A percentile compares a stretch with the other conserved stretches of the same genome.
These are phyloP conservation scores for Phytopythium vexans DNA, from an alignment of 352 stramenopile species.

Conservation along the genomic window DNA sequence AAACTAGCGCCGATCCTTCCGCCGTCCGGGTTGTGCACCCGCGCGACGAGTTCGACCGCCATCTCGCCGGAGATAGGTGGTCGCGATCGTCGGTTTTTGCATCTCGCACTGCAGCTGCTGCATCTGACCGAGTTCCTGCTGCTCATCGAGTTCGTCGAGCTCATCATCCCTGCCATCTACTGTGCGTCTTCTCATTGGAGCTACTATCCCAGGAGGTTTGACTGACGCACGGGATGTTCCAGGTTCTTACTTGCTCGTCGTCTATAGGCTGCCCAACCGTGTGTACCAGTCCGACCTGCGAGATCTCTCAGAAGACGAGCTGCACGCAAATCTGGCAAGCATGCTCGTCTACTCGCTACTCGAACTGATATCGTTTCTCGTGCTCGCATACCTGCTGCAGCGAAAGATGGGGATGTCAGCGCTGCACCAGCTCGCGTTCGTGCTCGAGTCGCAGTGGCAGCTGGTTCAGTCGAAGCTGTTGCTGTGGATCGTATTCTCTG, in stretches of 20 bases:
- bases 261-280: conserved; percentile 26
- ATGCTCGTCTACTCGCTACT: conserved; percentile 7
- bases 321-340: conserved; percentile 8
- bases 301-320: conserved; percentile 2
- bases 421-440: conserved; percentile 21
- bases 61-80: too few relatives aligned
- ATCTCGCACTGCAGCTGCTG: conserved; percentile 18
- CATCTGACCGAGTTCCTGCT: conserved; percentile 39
- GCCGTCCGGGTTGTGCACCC: too few relatives aligned
- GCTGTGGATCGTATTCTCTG: conserved; percentile 20
- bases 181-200: conserved; percentile 10
- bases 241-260: conserved; percentile 20
- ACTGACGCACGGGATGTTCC: background rate
- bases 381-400: conserved; percentile 9
- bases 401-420: conserved; percentile 7
- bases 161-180: conserved; percentile 29
- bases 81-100: conserved; percentile 2
- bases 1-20: background rate
- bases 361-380: conserved; percentile 7
- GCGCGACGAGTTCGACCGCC: too few relatives aligned
- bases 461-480: conserved; percentile 19
- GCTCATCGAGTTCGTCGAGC: conserved; percentile 35
- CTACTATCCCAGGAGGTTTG: background rate
- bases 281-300: conserved; percentile 23
- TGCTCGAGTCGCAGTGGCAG: conserved; percentile 16